Percentiles rank a stretch among this genome's conserved stretches.
Conservation (phyloP, 1,139 yeast genomes). For the Saccharomycopsis phalli region DNA sequence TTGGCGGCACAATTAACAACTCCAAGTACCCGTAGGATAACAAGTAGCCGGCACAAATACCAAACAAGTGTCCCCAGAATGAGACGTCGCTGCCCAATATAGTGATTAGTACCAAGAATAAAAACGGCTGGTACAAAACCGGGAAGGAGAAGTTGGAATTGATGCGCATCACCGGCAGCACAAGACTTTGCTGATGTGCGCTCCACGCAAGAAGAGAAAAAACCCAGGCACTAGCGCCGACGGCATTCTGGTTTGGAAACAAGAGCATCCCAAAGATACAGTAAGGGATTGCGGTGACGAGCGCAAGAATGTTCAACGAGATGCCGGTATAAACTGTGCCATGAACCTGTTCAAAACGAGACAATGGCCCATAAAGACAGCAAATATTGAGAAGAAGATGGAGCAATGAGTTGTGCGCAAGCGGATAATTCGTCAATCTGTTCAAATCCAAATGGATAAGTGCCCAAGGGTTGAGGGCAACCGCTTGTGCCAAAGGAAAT, state of each 20-base stretch:
- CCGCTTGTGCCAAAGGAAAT: conserved; percentile 29
- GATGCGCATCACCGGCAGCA: conserved; percentile 37
- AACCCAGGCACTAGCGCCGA: conserved; percentile 69
- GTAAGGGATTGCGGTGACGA: conserved; percentile 60
- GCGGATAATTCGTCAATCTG: conserved; percentile 64
- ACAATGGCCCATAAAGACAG: conserved; percentile 51
- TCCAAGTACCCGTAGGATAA: conserved; percentile 51
- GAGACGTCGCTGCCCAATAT: conserved; percentile 51
- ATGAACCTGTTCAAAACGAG: conserved; percentile 61
- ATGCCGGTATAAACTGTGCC: conserved; percentile 89
- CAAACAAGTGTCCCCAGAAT: conserved; percentile 63
- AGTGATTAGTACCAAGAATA: conserved; percentile 41
- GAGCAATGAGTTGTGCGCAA: conserved; percentile 52
- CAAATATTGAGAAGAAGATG: conserved; percentile 61
- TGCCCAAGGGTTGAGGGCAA: conserved; percentile 47
- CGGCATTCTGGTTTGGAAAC: conserved; percentile 45
- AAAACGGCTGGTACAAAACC: conserved; percentile 52
- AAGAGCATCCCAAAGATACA: conserved; percentile 47
- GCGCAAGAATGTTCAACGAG: conserved; percentile 64
- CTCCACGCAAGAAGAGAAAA: conserved; percentile 48
- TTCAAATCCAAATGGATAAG: conserved; percentile 49
- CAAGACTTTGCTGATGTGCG: conserved; percentile 48
- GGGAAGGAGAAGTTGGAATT: conserved; percentile 40
- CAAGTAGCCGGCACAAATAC: conserved; percentile 42
- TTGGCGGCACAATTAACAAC: conserved; percentile 54